phyloP scores from a whole-genome alignment of 2,329 filamentous ascomycete species.

The Beauveria rudraprayagi region DNA sequence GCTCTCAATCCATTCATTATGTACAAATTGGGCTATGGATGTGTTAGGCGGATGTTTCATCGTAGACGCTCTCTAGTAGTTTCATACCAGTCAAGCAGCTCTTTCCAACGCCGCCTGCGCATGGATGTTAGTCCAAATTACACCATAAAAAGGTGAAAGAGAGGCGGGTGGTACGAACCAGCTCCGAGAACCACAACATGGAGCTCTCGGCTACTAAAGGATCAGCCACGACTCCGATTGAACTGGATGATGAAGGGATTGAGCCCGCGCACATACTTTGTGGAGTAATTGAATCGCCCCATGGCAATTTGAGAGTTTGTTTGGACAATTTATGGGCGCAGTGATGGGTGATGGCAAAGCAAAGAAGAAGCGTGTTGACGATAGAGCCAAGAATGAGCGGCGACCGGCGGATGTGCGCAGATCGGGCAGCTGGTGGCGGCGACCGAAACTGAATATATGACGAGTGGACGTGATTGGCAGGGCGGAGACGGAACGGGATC shows the following conservation, averaged over 20 bases:
- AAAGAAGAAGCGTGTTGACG: not conserved
- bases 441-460: constrained; percentile 4
- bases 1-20: constrained; percentile 89
- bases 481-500: not conserved
- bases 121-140: constrained; percentile 13
- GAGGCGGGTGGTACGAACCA: constrained; percentile 42
- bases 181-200: constrained; percentile 76
- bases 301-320: not conserved
- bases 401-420: not conserved
- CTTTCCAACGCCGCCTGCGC: constrained; percentile 76
- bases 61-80: not conserved
- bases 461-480: not conserved
- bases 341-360: not conserved
- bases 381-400: not conserved
- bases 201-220: constrained; percentile 57
- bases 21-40: constrained; percentile 74
- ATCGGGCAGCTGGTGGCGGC: constrained; percentile 4
- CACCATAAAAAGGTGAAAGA: constrained; percentile 22
- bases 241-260: no score
- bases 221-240: constrained; percentile 14
- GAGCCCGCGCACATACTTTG: constrained; percentile 1
- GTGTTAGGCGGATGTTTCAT: constrained; percentile 5
- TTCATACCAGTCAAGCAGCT: constrained; percentile 80
- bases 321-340: not conserved
- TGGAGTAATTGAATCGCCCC: constrained; percentile 10